Conservation (phyloP, 192 early-diverging fungal species). For the Rhizophlyctis rosea region DNA sequence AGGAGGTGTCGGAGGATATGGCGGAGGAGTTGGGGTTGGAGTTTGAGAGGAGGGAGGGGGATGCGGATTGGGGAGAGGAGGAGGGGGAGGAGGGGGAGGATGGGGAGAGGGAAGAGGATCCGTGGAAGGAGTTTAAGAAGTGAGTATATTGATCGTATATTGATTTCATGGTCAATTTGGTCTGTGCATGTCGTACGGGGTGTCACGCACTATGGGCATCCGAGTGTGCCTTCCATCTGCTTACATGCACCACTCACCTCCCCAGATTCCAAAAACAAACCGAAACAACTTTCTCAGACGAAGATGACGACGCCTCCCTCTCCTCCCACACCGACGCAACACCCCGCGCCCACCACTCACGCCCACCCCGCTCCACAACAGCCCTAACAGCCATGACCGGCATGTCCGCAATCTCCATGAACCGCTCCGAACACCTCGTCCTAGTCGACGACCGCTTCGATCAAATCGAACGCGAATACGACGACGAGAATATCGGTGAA, state of each 20-base stretch:
- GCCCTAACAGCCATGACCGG: conserved; percentile 37
- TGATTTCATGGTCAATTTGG: not conserved
- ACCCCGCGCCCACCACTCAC: not conserved
- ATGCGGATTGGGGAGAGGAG: conserved; percentile 44
- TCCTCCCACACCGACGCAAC: conserved; percentile 6
- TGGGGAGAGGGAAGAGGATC: conserved; percentile 41
- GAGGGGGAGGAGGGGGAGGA: conserved; percentile 50
- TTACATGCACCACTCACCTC: too few relatives aligned
- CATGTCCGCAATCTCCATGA: conserved; percentile 92
- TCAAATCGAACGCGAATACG: conserved; percentile 52
- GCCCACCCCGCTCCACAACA: conserved; percentile 1
- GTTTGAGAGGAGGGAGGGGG: conserved; percentile 36
- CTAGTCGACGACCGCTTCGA: conserved; percentile 95
- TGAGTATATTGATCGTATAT: conserved; percentile 12
- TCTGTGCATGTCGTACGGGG: too few relatives aligned
- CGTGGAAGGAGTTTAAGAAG: conserved; percentile 31
- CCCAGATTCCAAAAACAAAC: conserved; percentile 15
- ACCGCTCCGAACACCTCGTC: conserved; percentile 85
- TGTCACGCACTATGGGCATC: too few relatives aligned
- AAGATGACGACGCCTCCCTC: conserved; percentile 23
- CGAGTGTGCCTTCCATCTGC: too few relatives aligned
- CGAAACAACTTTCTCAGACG: conserved; percentile 3
- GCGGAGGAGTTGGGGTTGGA: conserved; percentile 31
- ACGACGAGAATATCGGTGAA: conserved; percentile 47
- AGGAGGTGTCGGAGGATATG: conserved; percentile 59